Evolutionary conservation across 169 alveolate species (phyloP), one percentile per base, ranked within the genome.

Genomic region (Plasmodium blacklocki): DNA sequence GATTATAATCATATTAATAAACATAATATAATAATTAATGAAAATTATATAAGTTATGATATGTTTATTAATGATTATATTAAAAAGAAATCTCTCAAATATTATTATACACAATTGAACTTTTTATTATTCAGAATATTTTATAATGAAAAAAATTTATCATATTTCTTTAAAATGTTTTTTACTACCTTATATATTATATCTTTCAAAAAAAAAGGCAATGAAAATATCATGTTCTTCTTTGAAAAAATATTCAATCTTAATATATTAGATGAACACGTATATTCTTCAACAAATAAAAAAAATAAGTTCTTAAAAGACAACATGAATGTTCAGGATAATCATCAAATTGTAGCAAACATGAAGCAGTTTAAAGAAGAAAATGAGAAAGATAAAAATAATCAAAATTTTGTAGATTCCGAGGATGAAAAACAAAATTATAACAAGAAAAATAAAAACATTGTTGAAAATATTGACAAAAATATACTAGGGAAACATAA

Each of bases 51-150:
- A 43, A 68, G 63, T 26, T 83, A 83, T 49, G 14, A 43, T 2
- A 56, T 58, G 32, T 83, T 68, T 50, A 70, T 21, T 49, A 83
- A 72, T 43, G 58, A 68, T 18, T 83, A 67, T 54, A 68, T 83
- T 18, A 83, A 83, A 68, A 83, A 83, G 45, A 83, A 83, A 58
- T 54, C 68, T 23, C 26, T 83, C 32, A 68, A 63, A 15, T 56
- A 83, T 60, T 83, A 83, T 72, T 83, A 83, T 50, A 83, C 91
- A n/a, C 91, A 83, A 72, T 68, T 83, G 58, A 83, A 68, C 54
- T 68, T 83, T 21, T 58, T 83, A 18, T 73, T 83, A 32, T 83
- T 68, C 60, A 6, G 91, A 68, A 45, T 83, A 7, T 83, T 83
- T 49, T 83, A 83, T 49, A 68, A 60, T 67, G 91, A 83, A 83